Evolutionary conservation across 106 monocot species (phyloP).

Genomic region (Triglochin maritima): DNA sequence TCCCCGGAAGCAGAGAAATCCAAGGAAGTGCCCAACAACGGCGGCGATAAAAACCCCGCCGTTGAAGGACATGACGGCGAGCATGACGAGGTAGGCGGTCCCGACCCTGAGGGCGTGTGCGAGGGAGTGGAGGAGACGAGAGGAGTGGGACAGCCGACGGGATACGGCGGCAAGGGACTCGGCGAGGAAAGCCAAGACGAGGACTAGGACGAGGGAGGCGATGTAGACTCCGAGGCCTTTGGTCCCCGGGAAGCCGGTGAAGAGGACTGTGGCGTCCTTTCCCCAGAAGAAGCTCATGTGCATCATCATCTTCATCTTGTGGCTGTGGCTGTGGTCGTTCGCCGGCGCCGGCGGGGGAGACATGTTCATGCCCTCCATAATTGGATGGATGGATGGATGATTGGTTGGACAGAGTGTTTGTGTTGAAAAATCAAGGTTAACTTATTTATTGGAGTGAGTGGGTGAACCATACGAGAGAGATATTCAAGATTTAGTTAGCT

Average conservation of each 20-base stretch:
- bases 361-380: too few relatives aligned
- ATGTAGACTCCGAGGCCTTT: slow-evolving; percentile 34
- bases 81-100: slow-evolving; percentile 41
- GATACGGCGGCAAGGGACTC: slow-evolving; percentile 13
- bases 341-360: too few relatives aligned
- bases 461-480: too few relatives aligned
- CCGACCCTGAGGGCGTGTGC: slow-evolving; percentile 31
- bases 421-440: too few relatives aligned
- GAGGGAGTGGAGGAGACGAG: slow-evolving; percentile 12
- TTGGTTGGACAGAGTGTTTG: too few relatives aligned
- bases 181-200: slow-evolving; percentile 17
- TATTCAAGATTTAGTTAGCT: too few relatives aligned
- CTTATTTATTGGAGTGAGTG: too few relatives aligned
- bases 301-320: slow-evolving; percentile 1
- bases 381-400: too few relatives aligned
- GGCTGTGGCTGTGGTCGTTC: too few relatives aligned
- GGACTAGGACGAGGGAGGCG: slow-evolving; percentile 25
- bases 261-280: slow-evolving; percentile 40
- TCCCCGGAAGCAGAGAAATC: slow-evolving; percentile 21
- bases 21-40: slow-evolving; percentile 29
- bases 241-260: slow-evolving; percentile 44
- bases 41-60: slow-evolving; percentile 36
- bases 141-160: neutral
- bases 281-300: slow-evolving; percentile 77
- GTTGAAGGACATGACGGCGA: slow-evolving; percentile 69